Evolutionary conservation across 768 basidiomycete genomes (phyloP).

Genomic region (Auriscalpium microsporum): DNA sequence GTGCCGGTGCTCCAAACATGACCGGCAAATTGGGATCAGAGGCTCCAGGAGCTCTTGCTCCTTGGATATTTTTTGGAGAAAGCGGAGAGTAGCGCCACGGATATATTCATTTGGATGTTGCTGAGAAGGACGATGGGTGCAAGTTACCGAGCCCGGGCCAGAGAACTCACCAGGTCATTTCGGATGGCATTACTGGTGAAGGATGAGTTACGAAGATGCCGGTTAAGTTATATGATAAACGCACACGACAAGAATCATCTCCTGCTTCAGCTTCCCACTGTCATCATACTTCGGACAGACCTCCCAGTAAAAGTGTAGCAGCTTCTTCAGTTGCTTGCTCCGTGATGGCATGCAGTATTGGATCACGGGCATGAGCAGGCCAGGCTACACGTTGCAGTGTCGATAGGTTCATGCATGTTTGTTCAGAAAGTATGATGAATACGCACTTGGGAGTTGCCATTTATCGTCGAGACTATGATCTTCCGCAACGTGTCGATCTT

Average conservation of each 20-base stretch:
- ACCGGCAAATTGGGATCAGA: slow-evolving; percentile 84
- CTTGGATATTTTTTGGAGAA: slow-evolving; percentile 90
- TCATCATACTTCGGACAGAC: slow-evolving; percentile 98
- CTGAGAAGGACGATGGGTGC: slow-evolving; percentile 28
- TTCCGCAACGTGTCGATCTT: slow-evolving; percentile 93
- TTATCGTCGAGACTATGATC: slow-evolving; percentile 90
- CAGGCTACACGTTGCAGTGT: slow-evolving; percentile 43
- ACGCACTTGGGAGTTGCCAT: slow-evolving; percentile 85
- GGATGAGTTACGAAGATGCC: slow-evolving; percentile 6
- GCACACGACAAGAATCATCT: slow-evolving; percentile 98
- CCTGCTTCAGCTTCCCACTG: slow-evolving; percentile 94
- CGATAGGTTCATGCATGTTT: not conserved
- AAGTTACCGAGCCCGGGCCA: not conserved
- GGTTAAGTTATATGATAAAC: slow-evolving; percentile 25
- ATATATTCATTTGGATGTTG: slow-evolving; percentile 99
- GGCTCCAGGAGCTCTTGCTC: slow-evolving; percentile 94
- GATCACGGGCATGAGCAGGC: slow-evolving; percentile 94
- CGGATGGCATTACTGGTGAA: slow-evolving; percentile 82
- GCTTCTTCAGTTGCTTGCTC: slow-evolving; percentile 95
- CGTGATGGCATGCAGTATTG: slow-evolving; percentile 95
- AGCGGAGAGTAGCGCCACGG: slow-evolving; percentile 93
- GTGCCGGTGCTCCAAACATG: slow-evolving; percentile 95
- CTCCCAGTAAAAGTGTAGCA: slow-evolving; percentile 94
- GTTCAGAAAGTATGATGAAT: not conserved
- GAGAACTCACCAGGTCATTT: slow-evolving; percentile 77